Evolutionary conservation across 768 basidiomycete genomes (phyloP).

Genomic region (Inosperma sp.): DNA sequence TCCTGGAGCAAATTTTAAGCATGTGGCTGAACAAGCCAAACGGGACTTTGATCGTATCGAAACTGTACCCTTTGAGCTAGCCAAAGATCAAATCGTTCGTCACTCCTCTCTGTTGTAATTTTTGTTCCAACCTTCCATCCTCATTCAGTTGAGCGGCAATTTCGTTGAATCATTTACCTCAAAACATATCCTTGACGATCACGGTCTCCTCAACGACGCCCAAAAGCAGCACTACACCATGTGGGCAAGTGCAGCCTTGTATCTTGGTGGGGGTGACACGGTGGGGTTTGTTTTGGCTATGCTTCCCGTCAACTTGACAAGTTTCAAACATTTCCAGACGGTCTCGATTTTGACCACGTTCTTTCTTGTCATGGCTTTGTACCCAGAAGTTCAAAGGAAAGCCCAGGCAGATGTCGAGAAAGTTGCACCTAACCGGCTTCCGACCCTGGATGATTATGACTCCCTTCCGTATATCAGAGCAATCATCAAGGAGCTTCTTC

Average conservation of each 20-base stretch:
- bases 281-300: constrained; percentile 17
- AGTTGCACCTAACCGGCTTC: constrained; percentile 31
- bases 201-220: constrained; percentile 18
- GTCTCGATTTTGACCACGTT: constrained; percentile 34
- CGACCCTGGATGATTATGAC: constrained; percentile 30
- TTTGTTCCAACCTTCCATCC: neutral
- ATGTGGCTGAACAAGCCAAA: constrained; percentile 18
- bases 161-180: constrained; percentile 33
- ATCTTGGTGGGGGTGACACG: constrained; percentile 39
- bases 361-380: constrained; percentile 33
- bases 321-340: constrained; percentile 23
- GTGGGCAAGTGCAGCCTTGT: constrained; percentile 28
- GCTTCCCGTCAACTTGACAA: neutral
- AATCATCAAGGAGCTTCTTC: constrained; percentile 36
- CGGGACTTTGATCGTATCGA: constrained; percentile 20
- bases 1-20: constrained; percentile 41
- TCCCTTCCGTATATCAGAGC: constrained; percentile 35
- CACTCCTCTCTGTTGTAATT: neutral
- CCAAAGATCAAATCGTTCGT: constrained; percentile 29
- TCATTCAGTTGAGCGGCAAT: constrained; percentile 7
- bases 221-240: constrained; percentile 27
- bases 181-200: constrained; percentile 25
- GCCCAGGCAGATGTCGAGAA: constrained; percentile 39
- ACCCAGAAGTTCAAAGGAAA: constrained; percentile 36
- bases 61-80: constrained; percentile 29